phyloP scores from a whole-genome alignment of 257 asterid genomes.

The Solanum okadae region DNA sequence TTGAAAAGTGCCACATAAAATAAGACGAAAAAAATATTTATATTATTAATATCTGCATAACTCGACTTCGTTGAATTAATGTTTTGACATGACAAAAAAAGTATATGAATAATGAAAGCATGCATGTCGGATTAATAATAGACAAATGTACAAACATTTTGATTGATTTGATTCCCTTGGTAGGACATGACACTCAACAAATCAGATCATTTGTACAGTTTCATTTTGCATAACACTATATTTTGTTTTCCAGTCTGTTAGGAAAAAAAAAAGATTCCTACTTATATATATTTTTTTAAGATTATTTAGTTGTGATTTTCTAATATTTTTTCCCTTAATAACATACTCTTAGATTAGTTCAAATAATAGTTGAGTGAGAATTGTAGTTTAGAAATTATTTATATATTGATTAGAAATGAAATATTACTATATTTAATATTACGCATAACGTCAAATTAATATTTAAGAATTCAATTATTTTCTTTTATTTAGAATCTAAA shows the following conservation, averaged over 20 bases:
- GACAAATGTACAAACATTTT: background rate
- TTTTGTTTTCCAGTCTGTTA: background rate
- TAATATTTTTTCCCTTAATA: background rate
- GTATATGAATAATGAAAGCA: background rate
- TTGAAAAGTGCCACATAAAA: fast-evolving
- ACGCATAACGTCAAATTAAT: background rate
- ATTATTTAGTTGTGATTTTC: background rate
- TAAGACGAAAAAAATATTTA: fast-evolving
- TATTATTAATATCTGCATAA: too few relatives aligned
- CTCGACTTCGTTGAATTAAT: too few relatives aligned
- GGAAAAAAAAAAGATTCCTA: background rate
- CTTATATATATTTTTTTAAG: background rate
- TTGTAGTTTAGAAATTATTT: background rate
- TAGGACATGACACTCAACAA: background rate
- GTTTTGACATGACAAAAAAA: background rate
- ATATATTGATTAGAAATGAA: background rate
- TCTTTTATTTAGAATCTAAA: background rate
- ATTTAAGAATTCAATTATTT: background rate
- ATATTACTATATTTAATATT: background rate
- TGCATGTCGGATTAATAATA: background rate
- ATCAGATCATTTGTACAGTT: background rate
- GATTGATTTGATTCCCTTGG: background rate
- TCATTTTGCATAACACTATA: background rate
- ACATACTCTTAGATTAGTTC: background rate
- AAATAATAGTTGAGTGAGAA: background rate